Conservation (phyloP, 805 yeast genomes). For the Yarrowia hollandica region DNA sequence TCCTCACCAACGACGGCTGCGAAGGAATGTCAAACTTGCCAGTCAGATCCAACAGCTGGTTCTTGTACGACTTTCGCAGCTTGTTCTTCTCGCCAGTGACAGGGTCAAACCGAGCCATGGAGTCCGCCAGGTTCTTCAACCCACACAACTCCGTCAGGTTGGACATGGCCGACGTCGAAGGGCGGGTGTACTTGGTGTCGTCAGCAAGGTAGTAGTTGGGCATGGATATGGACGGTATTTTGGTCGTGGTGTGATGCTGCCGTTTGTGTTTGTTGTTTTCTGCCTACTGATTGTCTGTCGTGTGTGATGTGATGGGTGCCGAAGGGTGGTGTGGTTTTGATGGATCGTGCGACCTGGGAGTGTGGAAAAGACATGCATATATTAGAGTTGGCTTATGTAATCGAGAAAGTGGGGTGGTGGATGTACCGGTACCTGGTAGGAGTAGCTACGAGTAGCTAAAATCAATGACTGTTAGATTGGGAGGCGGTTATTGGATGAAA, state of each 20-base stretch:
- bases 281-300: no score
- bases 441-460: no score
- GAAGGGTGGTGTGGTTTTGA: neutral
- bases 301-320: no score
- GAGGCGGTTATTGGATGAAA: no score
- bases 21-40: conserved; percentile 51
- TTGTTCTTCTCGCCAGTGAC: conserved; percentile 92
- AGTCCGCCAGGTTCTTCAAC: conserved; percentile 63
- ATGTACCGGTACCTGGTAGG: no score
- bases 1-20: conserved; percentile 31
- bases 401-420: neutral
- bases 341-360: conserved; percentile 17
- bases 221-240: conserved; percentile 16
- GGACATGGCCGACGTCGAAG: conserved; percentile 56
- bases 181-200: conserved; percentile 29
- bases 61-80: conserved; percentile 90
- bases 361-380: conserved; percentile 7
- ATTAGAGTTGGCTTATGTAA: neutral
- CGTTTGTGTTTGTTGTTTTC: neutral
- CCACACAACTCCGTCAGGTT: conserved; percentile 72
- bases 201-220: conserved; percentile 21
- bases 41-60: conserved; percentile 82
- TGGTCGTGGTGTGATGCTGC: neutral
- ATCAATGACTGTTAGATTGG: no score
- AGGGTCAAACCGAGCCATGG: conserved; percentile 82